phyloP scores from a whole-genome alignment of 108 stramenopile species.

The Discostella pseudostelligera region DNA sequence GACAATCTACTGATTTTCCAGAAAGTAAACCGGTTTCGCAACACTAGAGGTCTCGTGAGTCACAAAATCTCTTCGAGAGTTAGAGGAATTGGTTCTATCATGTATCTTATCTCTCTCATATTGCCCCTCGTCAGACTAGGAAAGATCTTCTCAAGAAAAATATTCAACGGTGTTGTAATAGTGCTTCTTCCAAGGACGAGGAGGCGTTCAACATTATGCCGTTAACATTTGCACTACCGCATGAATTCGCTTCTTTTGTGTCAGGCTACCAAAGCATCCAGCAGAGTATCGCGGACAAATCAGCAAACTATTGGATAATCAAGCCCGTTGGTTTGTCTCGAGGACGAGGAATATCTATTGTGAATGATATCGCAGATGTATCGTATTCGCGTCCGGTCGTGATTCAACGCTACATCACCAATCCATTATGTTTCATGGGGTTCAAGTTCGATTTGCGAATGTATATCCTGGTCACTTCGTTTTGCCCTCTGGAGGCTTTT shows the following conservation, averaged over 20 bases:
- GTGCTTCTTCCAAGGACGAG: neutral
- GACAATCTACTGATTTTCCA: slow-evolving; percentile 40
- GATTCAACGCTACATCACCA: slow-evolving; percentile 73
- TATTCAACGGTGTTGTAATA: slow-evolving; percentile 49
- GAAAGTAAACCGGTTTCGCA: slow-evolving; percentile 42
- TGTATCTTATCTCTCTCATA: too few relatives aligned
- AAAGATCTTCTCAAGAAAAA: slow-evolving; percentile 75
- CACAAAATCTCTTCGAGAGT: too few relatives aligned
- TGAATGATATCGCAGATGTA: slow-evolving; percentile 64
- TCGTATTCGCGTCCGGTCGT: slow-evolving; percentile 67
- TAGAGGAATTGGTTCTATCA: too few relatives aligned
- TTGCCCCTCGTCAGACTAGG: slow-evolving; percentile 21
- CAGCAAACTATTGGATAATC: slow-evolving; percentile 67
- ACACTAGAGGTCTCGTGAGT: slow-evolving; percentile 23
- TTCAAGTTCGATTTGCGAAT: slow-evolving; percentile 87
- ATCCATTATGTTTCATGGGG: slow-evolving; percentile 78
- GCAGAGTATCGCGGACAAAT: slow-evolving; percentile 4
- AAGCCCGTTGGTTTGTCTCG: slow-evolving; percentile 80
- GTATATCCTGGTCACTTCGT: slow-evolving; percentile 87
- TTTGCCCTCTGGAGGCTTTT: slow-evolving; percentile 77
- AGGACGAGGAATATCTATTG: slow-evolving; percentile 77
- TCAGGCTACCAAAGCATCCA: slow-evolving; percentile 28
- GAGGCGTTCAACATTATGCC: slow-evolving; percentile 62
- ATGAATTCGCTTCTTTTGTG: slow-evolving; percentile 56
- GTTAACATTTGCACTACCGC: slow-evolving; percentile 76